Evolutionary conservation across 331 rosid genomes (phyloP), one percentile per base, ranked within the genome.

Genomic region (Rosa hybrid): DNA sequence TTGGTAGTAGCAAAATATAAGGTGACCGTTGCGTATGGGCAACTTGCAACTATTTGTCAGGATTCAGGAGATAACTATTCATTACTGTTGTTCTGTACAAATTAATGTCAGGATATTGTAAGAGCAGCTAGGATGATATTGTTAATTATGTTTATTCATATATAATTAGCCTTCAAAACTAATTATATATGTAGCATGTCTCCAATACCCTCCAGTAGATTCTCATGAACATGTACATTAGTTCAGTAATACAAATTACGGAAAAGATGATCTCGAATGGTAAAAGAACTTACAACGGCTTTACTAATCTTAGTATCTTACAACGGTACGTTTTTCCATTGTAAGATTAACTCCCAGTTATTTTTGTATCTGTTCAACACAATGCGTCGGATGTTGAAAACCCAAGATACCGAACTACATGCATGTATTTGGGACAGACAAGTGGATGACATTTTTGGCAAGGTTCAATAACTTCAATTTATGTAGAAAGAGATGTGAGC

Each of bases 71-170:
- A 67, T 38, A 38, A 41, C 50, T 68, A 20, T 68, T 68, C 73
- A 42, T 41, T 68, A 68, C 34, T 68, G 14, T 68, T 68, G 53
- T 62, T 44, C n/a, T 54, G 77, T 74, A 46, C 77, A 51, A 25
- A 46, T 20, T 25, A 25, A 27, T 30, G 53, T 63, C 72, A 18
- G n/a, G 12, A 46, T 62, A 46, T 64, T 30, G 12, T 27, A 17
- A 62, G 14, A 48, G 6, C 46, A 51, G 5, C 3, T 46, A 30
- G 80, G 60, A 46, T 23, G 51, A 18, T 63, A 23, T 5, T 27
- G 42, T 30, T 64, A 64, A 12, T 12, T 63, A 62, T 27, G 46
- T 65, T 20, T n/a, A n/a, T 16, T 16, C 5, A 23, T 75, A 44
- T 45, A 10, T 75, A 1, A n/a, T 20, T 25, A 54, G 23, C 68